A percentile compares a stretch with the other conserved stretches of the same genome.
These are phyloP conservation scores for Domatiomyces catenatus DNA, from an alignment of 2,329 filamentous ascomycete species.

Conservation along the genomic window DNA sequence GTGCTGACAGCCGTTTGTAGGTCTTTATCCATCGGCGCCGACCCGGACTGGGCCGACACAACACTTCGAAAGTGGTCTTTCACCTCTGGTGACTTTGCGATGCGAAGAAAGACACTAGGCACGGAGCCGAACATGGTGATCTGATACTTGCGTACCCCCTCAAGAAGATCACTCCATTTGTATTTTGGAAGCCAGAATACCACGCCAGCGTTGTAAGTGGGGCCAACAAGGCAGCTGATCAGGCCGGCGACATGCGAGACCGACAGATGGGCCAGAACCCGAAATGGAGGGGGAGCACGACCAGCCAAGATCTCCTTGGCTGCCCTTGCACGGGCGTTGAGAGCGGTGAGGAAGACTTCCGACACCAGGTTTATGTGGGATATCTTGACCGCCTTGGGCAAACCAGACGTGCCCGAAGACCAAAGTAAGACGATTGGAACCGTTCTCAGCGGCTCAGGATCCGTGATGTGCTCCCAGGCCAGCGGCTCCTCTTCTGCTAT, in stretches of 20 bases:
- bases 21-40: conserved; percentile 41
- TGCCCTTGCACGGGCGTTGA: conserved; percentile 10
- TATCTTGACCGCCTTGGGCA: conserved; percentile 32
- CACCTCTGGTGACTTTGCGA: conserved; percentile 42
- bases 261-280: conserved; percentile 33
- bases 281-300: conserved; percentile 20
- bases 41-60: conserved; percentile 35
- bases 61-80: conserved; percentile 41
- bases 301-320: conserved; percentile 20
- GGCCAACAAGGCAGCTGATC: conserved; percentile 33
- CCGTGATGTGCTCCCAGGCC: conserved; percentile 40
- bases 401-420: conserved; percentile 33
- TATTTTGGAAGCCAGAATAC: conserved; percentile 51
- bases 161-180: conserved; percentile 40
- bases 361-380: conserved; percentile 31
- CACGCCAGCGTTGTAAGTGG: conserved; percentile 31
- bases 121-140: conserved; percentile 45
- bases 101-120: conserved; percentile 44
- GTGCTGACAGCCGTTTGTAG: conserved; percentile 36
- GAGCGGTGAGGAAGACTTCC: conserved; percentile 18
- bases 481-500: conserved; percentile 26
- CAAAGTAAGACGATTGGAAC: conserved; percentile 33
- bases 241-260: conserved; percentile 34
- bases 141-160: conserved; percentile 34
- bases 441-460: conserved; percentile 31